Conservation (phyloP, 257 asterid genomes). For the Leptodermis oblonga region DNA sequence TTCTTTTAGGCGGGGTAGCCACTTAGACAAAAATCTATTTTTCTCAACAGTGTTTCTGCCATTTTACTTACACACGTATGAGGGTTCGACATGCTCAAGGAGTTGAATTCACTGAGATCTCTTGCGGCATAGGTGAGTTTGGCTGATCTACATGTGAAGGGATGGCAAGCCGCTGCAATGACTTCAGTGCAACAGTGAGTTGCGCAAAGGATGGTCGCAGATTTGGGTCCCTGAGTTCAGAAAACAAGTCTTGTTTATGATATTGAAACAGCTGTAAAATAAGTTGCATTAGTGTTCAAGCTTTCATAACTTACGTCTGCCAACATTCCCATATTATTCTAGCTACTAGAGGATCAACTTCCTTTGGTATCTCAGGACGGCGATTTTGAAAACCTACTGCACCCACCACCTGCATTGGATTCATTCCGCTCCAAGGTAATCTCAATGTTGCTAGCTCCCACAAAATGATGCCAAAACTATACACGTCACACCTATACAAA, state of each 20-base stretch:
- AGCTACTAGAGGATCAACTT: constrained; percentile 86
- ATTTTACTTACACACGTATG: constrained; percentile 9
- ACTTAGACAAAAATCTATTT: not conserved
- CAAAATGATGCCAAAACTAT: constrained; percentile 92
- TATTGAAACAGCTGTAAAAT: not conserved
- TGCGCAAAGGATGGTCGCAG: constrained; percentile 91
- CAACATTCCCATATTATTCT: constrained; percentile 98
- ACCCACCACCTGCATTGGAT: constrained; percentile 99
- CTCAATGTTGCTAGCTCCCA: constrained; percentile 97
- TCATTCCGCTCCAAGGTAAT: constrained; percentile 99
- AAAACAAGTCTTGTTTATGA: constrained; percentile 3
- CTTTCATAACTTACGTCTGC: constrained; percentile 65
- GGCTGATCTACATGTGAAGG: constrained; percentile 61
- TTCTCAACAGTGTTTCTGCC: not conserved
- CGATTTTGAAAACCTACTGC: constrained; percentile 98
- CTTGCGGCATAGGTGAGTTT: constrained; percentile 44
- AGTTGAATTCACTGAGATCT: constrained; percentile 57
- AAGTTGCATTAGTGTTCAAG: not conserved
- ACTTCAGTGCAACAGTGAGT: constrained; percentile 80
- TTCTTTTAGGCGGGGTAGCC: not conserved
- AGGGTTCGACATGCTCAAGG: constrained; percentile 31
- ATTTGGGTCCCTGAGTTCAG: constrained; percentile 73
- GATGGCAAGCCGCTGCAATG: constrained; percentile 75
- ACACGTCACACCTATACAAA: constrained; percentile 82
- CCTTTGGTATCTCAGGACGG: constrained; percentile 96